phyloP scores from a whole-genome alignment of 805 yeast species.

The Kazachstania africana region DNA sequence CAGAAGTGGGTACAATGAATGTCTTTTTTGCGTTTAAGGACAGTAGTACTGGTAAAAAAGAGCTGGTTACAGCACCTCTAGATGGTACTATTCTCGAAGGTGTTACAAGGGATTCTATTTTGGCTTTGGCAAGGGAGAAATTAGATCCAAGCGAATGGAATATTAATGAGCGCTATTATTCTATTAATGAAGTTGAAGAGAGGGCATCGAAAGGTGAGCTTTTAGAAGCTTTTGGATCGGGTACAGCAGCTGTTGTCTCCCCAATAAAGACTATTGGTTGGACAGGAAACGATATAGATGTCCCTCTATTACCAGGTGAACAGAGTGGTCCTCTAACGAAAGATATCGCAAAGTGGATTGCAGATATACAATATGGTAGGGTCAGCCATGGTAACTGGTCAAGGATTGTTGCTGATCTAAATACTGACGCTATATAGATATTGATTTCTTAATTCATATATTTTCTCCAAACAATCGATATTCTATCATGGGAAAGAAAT shows the following conservation, averaged over 20 bases:
- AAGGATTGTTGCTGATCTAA: constrained; percentile 25
- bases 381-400: constrained; percentile 49
- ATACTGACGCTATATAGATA: too few relatives aligned
- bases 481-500: too few relatives aligned
- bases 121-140: constrained; percentile 64
- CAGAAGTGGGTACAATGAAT: constrained; percentile 98
- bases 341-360: constrained; percentile 73
- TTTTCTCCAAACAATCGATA: too few relatives aligned
- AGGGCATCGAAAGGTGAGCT: constrained; percentile 70
- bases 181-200: constrained; percentile 71
- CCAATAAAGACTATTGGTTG: constrained; percentile 85
- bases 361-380: constrained; percentile 81
- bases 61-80: constrained; percentile 88
- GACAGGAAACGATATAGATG: constrained; percentile 56
- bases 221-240: constrained; percentile 92
- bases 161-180: constrained; percentile 69
- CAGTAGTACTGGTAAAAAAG: constrained; percentile 65
- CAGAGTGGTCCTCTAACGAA: constrained; percentile 71
- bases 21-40: constrained; percentile 77
- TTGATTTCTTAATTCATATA: too few relatives aligned
- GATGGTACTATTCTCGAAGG: constrained; percentile 97
- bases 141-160: constrained; percentile 71
- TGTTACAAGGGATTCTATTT: constrained; percentile 84
- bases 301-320: constrained; percentile 73
- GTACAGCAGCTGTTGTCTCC: constrained; percentile 94